These are phyloP conservation scores for Tuber melanosporum DNA, from an alignment of 495 filamentous ascomycete genomes.

Conservation along the genomic window DNA sequence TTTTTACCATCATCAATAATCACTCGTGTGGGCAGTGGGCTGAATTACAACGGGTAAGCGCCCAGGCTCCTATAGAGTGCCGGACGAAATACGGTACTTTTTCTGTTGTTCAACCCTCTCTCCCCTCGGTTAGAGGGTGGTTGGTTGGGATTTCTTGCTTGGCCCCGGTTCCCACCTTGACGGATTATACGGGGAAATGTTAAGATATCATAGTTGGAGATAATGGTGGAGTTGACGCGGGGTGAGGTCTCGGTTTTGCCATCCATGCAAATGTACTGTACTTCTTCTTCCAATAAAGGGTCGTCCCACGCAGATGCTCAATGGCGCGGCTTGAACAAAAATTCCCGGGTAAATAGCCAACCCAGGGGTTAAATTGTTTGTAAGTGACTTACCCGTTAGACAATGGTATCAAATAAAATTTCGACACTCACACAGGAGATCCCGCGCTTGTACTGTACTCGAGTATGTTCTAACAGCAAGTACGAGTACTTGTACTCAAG, in stretches of 20 bases:
- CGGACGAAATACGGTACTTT: background rate
- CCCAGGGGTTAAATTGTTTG: background rate
- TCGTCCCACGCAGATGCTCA: background rate
- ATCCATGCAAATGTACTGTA: background rate
- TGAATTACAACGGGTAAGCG: background rate
- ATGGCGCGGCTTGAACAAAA: background rate
- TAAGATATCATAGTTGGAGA: background rate
- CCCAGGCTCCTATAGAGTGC: background rate
- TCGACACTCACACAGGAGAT: background rate
- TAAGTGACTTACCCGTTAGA: background rate
- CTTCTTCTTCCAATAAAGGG: background rate
- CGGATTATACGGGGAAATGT: background rate
- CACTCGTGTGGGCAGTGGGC: background rate
- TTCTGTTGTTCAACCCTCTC: background rate
- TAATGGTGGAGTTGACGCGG: background rate
- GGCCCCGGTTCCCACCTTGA: background rate
- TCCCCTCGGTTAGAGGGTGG: background rate
- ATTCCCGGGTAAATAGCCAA: background rate
- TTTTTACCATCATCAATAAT: background rate
- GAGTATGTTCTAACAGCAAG: background rate
- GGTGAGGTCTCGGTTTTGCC: background rate
- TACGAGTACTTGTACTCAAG: background rate
- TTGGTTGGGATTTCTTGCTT: background rate
- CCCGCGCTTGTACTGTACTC: background rate
- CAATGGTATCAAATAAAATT: background rate